Base-by-base conservation (phyloP, 768 basidiomycete genomes). In the Boletus pseudopeckii region DNA sequence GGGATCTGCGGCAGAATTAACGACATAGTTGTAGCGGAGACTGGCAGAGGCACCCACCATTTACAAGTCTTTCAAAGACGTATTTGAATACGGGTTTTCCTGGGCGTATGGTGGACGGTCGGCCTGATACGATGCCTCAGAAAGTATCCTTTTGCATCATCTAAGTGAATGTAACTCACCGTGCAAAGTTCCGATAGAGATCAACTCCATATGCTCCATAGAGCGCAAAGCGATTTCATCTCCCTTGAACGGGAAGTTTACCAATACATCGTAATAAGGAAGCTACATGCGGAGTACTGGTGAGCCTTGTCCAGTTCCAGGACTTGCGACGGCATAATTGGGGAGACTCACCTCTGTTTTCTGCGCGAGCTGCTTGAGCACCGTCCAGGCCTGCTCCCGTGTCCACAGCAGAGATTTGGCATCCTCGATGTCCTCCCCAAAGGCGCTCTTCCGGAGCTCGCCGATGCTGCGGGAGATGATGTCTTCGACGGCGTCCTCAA, bases 391-490 rank as follows among this genome's bases (percentile, higher is more conserved):
- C 65, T 98, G 93, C 55, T 92, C 87, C 43, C 86, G 77, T 5
- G 85, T 79, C 97, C 97, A 99, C 0, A 83, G 76, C 37, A 96
- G 71, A 43, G 65, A 75, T 71, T 92, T 94, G 3, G 88, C 88
- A 63, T 97, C 95, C 50, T 96, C 92, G 1, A 77, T 71, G 64
- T 97, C 95, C 58, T 97, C 94, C 0, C 94, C 96, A 65, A 98
- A 99, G 0, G 90, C 90, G 44, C 81, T 87, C 78, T 98, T 98
- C 44, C 90, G 77, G 46, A 98, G 73, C 67, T 97, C 94, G 33
- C 83, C 79, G 10, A 93, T 83, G 33, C 86, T 86, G 15, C 90
- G 80, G 20, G 72, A 71, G 55, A 97, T 82, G 61, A 98, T 92
- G 64, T 98, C 95, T 63, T 95, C 90, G 6, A 97, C 89, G 1